Evolutionary conservation across 1,139 yeast species (phyloP).

Genomic region (Wickerhamomyces sp.): DNA sequence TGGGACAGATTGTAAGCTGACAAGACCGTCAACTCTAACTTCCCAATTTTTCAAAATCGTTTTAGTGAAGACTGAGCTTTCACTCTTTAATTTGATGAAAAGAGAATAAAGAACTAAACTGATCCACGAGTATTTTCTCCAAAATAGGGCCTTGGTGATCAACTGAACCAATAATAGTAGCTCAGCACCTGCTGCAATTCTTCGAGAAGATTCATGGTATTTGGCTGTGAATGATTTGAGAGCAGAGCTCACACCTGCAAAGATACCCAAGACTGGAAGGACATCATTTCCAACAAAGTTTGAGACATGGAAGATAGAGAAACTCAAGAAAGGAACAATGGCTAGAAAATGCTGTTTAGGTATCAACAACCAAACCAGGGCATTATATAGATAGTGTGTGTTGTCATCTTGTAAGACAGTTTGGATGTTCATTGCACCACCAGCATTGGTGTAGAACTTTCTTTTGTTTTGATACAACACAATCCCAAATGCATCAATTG

Average conservation of each 20-base stretch:
- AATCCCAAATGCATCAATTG: conserved; percentile 71
- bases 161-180: conserved; percentile 42
- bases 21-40: conserved; percentile 62
- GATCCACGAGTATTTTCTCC: conserved; percentile 59
- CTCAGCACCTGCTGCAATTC: conserved; percentile 68
- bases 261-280: conserved; percentile 58
- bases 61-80: conserved; percentile 71
- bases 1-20: conserved; percentile 56
- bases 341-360: conserved; percentile 48
- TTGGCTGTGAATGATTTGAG: conserved; percentile 53
- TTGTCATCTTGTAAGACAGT: conserved; percentile 56
- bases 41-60: conserved; percentile 67
- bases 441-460: conserved; percentile 9
- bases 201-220: conserved; percentile 68
- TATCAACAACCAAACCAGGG: conserved; percentile 52
- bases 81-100: conserved; percentile 76
- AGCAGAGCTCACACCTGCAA: conserved; percentile 33
- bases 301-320: conserved; percentile 68
- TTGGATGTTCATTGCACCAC: conserved; percentile 22
- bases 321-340: conserved; percentile 60
- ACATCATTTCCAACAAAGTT: conserved; percentile 61
- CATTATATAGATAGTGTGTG: conserved; percentile 57
- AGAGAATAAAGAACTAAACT: conserved; percentile 52
- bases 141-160: conserved; percentile 50
- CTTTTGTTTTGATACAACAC: conserved; percentile 51